A percentile compares a stretch with the other conserved stretches of the same genome.
phyloP scores from a whole-genome alignment of 148 eudicot genomes.

The Oxyria digyna region DNA sequence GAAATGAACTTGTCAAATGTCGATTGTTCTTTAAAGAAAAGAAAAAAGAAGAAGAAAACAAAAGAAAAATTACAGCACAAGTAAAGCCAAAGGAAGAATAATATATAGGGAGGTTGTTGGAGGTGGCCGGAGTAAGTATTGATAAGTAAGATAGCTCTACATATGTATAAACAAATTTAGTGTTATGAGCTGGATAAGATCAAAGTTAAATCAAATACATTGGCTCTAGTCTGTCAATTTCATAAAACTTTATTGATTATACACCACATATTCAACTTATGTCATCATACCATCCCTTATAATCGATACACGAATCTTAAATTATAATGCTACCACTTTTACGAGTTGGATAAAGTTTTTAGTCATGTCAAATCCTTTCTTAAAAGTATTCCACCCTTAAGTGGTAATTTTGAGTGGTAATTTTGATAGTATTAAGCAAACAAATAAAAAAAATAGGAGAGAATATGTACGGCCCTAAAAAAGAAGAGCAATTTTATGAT shows the following conservation, averaged over 20 bases:
- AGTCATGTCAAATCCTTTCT: neutral
- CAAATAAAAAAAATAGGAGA: neutral
- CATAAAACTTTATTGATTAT: conserved; percentile 1
- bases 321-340: neutral
- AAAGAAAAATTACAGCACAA: neutral
- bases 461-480: neutral
- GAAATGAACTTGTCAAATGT: neutral
- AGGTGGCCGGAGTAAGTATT: neutral
- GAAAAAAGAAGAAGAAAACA: neutral
- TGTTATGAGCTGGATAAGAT: neutral
- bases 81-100: neutral
- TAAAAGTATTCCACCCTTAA: neutral
- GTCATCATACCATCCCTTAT: neutral
- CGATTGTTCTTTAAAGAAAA: neutral
- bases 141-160: too few species aligned
- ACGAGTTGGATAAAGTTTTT: neutral
- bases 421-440: neutral
- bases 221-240: neutral
- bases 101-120: neutral
- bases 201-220: conserved; percentile 1
- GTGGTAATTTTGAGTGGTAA: neutral
- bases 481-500: neutral
- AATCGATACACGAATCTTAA: neutral
- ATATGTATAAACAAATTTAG: neutral
- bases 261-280: neutral